Conservation (phyloP, 805 yeast species). For the Danielozyma ontarioensis region DNA sequence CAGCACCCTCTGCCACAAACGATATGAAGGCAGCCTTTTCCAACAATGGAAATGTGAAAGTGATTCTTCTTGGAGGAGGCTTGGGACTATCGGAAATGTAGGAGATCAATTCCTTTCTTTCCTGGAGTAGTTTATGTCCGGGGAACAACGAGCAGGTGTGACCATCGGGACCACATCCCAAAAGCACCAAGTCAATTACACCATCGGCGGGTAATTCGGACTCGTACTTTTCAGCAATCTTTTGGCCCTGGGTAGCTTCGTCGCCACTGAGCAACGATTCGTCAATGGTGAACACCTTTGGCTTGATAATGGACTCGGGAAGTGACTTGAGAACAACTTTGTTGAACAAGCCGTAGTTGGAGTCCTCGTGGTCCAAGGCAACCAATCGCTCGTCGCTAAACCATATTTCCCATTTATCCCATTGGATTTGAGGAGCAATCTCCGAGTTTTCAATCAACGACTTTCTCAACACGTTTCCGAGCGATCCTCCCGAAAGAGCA, state of each 20-base stretch:
- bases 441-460: constrained; percentile 60
- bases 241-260: constrained; percentile 28
- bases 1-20: constrained; percentile 87
- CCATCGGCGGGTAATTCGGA: constrained; percentile 44
- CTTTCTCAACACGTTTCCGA: constrained; percentile 64
- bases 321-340: constrained; percentile 51
- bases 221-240: constrained; percentile 63
- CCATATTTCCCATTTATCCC: constrained; percentile 76
- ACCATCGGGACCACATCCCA: constrained; percentile 96
- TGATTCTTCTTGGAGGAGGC: constrained; percentile 90
- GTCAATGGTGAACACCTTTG: constrained; percentile 63
- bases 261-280: constrained; percentile 53
- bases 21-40: constrained; percentile 51
- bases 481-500: constrained; percentile 89
- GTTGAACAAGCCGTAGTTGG: constrained; percentile 80
- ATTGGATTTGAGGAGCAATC: constrained; percentile 42
- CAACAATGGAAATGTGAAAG: constrained; percentile 78
- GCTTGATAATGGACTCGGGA: constrained; percentile 37
- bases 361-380: constrained; percentile 74
- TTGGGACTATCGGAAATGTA: constrained; percentile 81
- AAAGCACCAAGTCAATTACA: constrained; percentile 58
- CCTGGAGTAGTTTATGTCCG: constrained; percentile 63
- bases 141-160: constrained; percentile 94
- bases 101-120: constrained; percentile 49
- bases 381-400: constrained; percentile 92